Conservation (phyloP, 164 flowering plant genomes). For the Nymphaea colorata region DNA sequence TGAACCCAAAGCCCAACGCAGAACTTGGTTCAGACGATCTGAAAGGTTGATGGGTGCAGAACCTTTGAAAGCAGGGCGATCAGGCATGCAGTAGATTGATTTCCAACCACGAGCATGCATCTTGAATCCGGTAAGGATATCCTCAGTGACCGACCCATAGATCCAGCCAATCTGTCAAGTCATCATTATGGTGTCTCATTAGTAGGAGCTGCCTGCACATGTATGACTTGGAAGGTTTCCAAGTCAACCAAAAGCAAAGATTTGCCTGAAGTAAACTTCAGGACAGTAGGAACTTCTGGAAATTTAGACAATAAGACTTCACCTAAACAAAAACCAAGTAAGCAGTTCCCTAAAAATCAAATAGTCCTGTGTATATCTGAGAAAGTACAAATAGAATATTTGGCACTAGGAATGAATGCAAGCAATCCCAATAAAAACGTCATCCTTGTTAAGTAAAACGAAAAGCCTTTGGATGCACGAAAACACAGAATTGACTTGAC, state of each 20-base stretch:
- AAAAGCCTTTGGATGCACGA: neutral
- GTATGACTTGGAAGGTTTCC: neutral
- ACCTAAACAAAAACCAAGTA: neutral
- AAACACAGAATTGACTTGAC: neutral
- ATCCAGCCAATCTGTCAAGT: conserved; percentile 68
- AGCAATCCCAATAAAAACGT: too few relatives aligned
- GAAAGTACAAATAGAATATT: too few relatives aligned
- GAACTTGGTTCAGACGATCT: conserved; percentile 57
- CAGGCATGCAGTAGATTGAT: conserved; percentile 79
- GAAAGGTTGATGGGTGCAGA: conserved; percentile 13
- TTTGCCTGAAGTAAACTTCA: neutral
- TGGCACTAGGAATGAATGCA: too few relatives aligned
- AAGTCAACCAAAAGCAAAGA: neutral
- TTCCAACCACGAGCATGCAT: conserved; percentile 95
- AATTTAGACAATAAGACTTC: neutral
- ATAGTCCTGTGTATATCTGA: neutral
- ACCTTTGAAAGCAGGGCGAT: conserved; percentile 54
- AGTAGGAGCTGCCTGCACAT: neutral
- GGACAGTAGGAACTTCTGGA: neutral
- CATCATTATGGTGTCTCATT: neutral
- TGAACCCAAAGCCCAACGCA: conserved; percentile 85
- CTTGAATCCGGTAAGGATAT: conserved; percentile 39
- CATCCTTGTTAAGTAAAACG: too few relatives aligned
- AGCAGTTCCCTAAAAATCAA: neutral
- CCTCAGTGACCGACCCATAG: conserved; percentile 11